Evolutionary conservation across 2,329 filamentous ascomycete species (phyloP).

Genomic region (Pyrenophora graminea): DNA sequence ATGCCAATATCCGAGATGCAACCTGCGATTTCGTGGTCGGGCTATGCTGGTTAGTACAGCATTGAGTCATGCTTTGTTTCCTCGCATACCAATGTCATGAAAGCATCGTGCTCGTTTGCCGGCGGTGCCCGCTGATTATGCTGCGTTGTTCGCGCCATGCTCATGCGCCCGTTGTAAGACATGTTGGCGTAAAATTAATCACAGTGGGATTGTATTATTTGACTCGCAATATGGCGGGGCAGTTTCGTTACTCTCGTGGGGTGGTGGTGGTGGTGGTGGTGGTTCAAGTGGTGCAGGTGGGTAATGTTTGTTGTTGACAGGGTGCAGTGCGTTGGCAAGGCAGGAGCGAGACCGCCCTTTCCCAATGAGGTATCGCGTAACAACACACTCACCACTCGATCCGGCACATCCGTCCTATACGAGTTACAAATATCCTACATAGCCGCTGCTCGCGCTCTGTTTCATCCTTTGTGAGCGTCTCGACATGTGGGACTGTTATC

Average conservation of each 20-base stretch:
- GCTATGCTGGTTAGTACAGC: slow-evolving; percentile 48
- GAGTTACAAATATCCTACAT: not conserved
- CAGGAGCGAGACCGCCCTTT: slow-evolving; percentile 9
- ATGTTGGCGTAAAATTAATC: slow-evolving; percentile 33
- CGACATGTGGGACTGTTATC: not conserved
- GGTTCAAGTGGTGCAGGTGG: slow-evolving; percentile 4
- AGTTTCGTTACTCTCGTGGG: slow-evolving; percentile 5
- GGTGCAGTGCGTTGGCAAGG: slow-evolving; percentile 14
- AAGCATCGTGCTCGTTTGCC: slow-evolving; percentile 53
- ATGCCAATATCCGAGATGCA: slow-evolving; percentile 98
- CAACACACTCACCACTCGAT: slow-evolving; percentile 12
- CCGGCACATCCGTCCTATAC: slow-evolving; percentile 1
- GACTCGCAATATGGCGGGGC: not conserved
- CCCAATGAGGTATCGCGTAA: slow-evolving; percentile 9
- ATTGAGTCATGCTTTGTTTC: not conserved
- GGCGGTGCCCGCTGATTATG: slow-evolving; percentile 48
- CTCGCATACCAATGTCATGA: slow-evolving; percentile 55
- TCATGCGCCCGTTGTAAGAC: slow-evolving; percentile 58
- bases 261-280: not conserved
- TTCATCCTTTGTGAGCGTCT: not conserved
- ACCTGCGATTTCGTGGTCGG: slow-evolving; percentile 81
- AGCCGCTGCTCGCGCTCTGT: slow-evolving; percentile 3
- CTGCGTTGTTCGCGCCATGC: slow-evolving; percentile 50
- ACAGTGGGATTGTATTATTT: not conserved
- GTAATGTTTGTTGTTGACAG: slow-evolving; percentile 15